A percentile compares a stretch with the other conserved stretches of the same genome.
These are phyloP conservation scores for Panaeolus papilionaceus DNA, from an alignment of 768 basidiomycete genomes.

Conservation along the genomic window DNA sequence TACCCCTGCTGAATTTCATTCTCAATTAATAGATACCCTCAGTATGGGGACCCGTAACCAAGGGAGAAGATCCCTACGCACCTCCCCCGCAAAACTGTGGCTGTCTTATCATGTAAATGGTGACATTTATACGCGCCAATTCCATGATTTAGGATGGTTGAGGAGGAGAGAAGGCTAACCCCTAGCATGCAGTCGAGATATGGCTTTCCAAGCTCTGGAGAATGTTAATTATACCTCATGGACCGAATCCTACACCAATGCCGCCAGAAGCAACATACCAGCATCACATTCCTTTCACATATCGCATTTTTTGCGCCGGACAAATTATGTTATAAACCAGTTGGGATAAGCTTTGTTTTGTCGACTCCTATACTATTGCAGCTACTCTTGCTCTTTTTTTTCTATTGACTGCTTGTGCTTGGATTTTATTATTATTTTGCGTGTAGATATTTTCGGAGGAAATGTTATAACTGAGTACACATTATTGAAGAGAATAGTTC, in stretches of 20 bases:
- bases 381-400: not conserved
- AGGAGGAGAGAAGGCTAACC: not conserved
- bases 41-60: slow-evolving; percentile 92
- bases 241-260: not conserved
- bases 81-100: slow-evolving; percentile 78
- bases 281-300: slow-evolving; percentile 8
- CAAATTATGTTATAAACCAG: slow-evolving; percentile 8
- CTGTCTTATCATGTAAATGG: slow-evolving; percentile 71
- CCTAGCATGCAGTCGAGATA: not conserved
- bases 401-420: not conserved
- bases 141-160: not conserved
- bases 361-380: slow-evolving; percentile 11
- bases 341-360: slow-evolving; percentile 11
- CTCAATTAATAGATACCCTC: slow-evolving; percentile 72
- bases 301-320: not conserved
- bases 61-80: slow-evolving; percentile 92
- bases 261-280: slow-evolving; percentile 10
- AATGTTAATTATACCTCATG: slow-evolving; percentile 14
- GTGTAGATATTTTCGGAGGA: not conserved
- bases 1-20: slow-evolving; percentile 18
- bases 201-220: not conserved
- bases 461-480: not conserved
- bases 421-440: slow-evolving; percentile 8
- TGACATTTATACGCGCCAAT: not conserved
- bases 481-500: not conserved